Conservation (phyloP, 2,329 filamentous ascomycete genomes). For the Calcarisporium arbuscula region DNA sequence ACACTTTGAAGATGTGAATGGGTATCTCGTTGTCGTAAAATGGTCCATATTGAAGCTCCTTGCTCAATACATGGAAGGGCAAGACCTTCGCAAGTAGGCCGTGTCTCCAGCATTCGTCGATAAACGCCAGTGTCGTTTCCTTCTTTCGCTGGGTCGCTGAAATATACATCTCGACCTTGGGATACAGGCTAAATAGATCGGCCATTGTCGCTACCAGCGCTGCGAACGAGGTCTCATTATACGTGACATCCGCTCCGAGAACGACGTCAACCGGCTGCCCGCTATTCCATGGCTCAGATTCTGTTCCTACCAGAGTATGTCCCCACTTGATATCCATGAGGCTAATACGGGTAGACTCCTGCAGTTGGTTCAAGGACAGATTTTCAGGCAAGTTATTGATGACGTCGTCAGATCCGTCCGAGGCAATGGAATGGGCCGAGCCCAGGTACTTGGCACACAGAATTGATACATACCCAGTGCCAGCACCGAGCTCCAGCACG, state of each 20-base stretch:
- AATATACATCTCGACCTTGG: slow-evolving; percentile 54
- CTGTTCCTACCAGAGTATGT: slow-evolving; percentile 48
- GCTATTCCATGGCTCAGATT: slow-evolving; percentile 47
- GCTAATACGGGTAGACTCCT: slow-evolving; percentile 37
- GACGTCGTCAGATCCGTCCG: slow-evolving; percentile 69
- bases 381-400: slow-evolving; percentile 62
- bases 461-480: slow-evolving; percentile 70
- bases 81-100: slow-evolving; percentile 37
- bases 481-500: slow-evolving; percentile 67
- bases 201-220: slow-evolving; percentile 58
- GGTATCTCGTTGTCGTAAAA: slow-evolving; percentile 57
- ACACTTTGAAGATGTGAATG: slow-evolving; percentile 45
- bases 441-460: slow-evolving; percentile 63
- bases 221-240: slow-evolving; percentile 59
- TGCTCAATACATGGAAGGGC: slow-evolving; percentile 31
- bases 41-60: slow-evolving; percentile 47
- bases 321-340: slow-evolving; percentile 61
- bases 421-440: slow-evolving; percentile 55
- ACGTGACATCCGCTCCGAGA: slow-evolving; percentile 73
- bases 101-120: slow-evolving; percentile 48
- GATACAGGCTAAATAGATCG: slow-evolving; percentile 53
- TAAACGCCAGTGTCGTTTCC: slow-evolving; percentile 60
- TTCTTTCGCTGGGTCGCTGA: slow-evolving; percentile 66
- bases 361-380: slow-evolving; percentile 60
- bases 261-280: slow-evolving; percentile 52